Percentiles rank a stretch among this genome's conserved stretches.
These are phyloP conservation scores for Sarcocystis neurona DNA, from an alignment of 169 alveolate species.

Conservation along the genomic window DNA sequence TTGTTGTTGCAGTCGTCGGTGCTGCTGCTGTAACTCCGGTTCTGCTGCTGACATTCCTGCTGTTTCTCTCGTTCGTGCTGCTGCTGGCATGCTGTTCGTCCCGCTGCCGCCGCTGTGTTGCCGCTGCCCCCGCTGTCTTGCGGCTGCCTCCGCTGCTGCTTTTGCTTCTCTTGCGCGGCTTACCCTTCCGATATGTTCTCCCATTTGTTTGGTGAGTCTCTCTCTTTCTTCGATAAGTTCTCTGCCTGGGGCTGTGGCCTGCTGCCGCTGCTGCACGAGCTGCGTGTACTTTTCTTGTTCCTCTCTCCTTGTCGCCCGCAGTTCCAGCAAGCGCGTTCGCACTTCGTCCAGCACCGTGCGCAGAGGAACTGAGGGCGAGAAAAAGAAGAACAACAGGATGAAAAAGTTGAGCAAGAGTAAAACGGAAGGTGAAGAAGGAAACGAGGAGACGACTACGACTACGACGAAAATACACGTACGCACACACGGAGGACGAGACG, in stretches of 20 bases:
- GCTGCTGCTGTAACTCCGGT: too few species aligned
- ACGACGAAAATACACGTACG: too few species aligned
- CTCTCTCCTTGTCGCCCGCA: conserved; percentile 49
- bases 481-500: too few species aligned
- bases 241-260: conserved; percentile 54
- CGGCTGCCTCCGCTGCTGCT: too few species aligned
- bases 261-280: conserved; percentile 48
- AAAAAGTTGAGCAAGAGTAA: background rate
- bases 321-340: conserved; percentile 43
- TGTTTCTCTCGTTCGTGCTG: too few species aligned
- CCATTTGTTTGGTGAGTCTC: conserved; percentile 18
- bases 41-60: too few species aligned
- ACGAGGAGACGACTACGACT: too few species aligned
- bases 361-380: conserved; percentile 47
- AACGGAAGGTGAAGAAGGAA: background rate
- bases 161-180: too few species aligned
- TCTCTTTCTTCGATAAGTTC: conserved; percentile 58
- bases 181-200: conserved; percentile 34
- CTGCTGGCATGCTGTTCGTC: too few species aligned
- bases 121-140: too few species aligned
- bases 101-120: too few species aligned
- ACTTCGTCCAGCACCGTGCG: conserved; percentile 43
- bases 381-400: background rate
- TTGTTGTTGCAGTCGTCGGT: too few species aligned
- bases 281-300: conserved; percentile 51